Conservation (phyloP, 306 rosid genomes). For the Quercus suber region DNA sequence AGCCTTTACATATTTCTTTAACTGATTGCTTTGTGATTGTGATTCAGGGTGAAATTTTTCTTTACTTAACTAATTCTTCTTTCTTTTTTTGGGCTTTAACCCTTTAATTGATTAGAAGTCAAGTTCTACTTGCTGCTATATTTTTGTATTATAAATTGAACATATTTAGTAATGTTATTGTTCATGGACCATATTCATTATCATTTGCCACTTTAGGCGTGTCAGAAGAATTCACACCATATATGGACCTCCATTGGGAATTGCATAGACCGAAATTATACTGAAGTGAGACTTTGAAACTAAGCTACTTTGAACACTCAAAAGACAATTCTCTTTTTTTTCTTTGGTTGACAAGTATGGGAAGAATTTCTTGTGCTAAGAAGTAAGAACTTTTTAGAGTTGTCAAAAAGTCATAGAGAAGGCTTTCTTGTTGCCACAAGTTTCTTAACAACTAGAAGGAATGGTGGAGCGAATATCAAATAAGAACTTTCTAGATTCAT, state of each 20-base stretch:
- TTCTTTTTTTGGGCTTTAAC: too few relatives aligned
- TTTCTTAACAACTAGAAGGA: slow-evolving; percentile 5
- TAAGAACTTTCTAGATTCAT: neutral
- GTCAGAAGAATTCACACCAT: too few relatives aligned
- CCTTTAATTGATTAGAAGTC: too few relatives aligned
- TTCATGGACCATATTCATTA: too few relatives aligned
- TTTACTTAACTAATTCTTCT: too few relatives aligned
- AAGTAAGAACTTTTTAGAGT: neutral
- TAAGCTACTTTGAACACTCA: neutral
- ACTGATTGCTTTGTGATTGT: neutral
- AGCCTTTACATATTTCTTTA: neutral
- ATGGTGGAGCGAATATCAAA: neutral
- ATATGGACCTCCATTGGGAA: too few relatives aligned
- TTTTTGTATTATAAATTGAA: too few relatives aligned
- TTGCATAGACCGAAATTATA: too few relatives aligned
- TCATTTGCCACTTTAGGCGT: too few relatives aligned
- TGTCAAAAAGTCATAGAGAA: neutral
- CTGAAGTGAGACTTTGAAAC: neutral
- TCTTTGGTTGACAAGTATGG: neutral
- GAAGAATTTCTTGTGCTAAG: neutral
- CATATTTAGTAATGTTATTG: too few relatives aligned
- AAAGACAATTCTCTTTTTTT: neutral
- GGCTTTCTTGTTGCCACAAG: neutral
- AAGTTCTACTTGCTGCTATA: too few relatives aligned
- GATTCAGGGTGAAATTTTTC: neutral